Percentiles rank a stretch among this genome's conserved stretches.
Evolutionary conservation across 345 rosid species (phyloP).

Genomic region (Leavenworthia alabamica): DNA sequence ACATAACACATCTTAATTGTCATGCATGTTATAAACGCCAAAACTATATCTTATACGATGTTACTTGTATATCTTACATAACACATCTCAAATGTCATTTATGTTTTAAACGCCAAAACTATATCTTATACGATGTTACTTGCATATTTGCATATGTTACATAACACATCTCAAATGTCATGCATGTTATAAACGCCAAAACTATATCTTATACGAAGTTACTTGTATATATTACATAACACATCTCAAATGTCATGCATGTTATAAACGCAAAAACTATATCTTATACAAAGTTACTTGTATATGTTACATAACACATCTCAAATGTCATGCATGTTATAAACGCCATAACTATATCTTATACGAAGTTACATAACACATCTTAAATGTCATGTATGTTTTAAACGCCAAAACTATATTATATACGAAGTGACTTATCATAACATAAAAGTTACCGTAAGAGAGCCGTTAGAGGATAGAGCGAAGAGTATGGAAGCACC

Average conservation of each 20-base stretch:
- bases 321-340: not conserved
- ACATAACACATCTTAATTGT: not conserved
- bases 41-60: too few relatives aligned
- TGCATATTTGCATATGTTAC: too few relatives aligned
- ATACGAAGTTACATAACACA: too few relatives aligned
- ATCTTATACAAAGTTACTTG: too few relatives aligned
- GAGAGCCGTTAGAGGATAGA: slow-evolving; percentile 41
- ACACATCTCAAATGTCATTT: not conserved
- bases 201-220: too few relatives aligned
- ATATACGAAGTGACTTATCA: too few relatives aligned
- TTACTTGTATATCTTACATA: too few relatives aligned
- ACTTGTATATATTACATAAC: too few relatives aligned
- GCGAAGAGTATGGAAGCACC: slow-evolving; percentile 73
- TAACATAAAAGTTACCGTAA: slow-evolving; percentile 40
- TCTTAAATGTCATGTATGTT: not conserved
- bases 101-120: not conserved
- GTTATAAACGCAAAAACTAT: not conserved
- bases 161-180: not conserved
- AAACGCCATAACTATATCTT: not conserved
- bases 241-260: not conserved
- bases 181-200: not conserved
- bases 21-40: not conserved
- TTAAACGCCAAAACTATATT: not conserved
- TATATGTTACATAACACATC: not conserved
- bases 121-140: too few relatives aligned